Percentiles rank a stretch among this genome's conserved stretches.
phyloP scores from a whole-genome alignment of 2,329 filamentous ascomycete species.

The Fusarium algeriense region DNA sequence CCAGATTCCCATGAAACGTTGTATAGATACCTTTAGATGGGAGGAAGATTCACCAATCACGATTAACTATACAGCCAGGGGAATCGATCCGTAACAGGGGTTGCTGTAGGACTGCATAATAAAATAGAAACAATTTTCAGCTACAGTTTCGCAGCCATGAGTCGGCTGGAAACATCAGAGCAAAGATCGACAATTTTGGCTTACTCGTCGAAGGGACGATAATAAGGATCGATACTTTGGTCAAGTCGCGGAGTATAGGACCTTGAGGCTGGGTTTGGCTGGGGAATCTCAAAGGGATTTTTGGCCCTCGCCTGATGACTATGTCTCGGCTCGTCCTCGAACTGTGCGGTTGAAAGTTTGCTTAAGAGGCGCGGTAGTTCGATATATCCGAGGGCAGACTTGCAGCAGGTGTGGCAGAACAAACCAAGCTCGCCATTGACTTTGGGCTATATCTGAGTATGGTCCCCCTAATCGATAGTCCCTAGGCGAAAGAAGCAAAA shows the following conservation, averaged over 20 bases:
- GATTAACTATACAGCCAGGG: not conserved
- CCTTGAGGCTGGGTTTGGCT: constrained; percentile 11
- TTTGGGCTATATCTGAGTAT: constrained; percentile 8
- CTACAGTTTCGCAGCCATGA: constrained; percentile 9
- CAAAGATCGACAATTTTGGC: constrained; percentile 21
- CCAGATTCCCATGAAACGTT: not conserved
- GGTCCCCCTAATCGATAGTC: not conserved
- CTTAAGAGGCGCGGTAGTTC: constrained; percentile 15
- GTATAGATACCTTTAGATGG: not conserved
- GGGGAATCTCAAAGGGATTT: constrained; percentile 11
- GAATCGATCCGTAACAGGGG: not conserved
- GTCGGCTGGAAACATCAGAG: constrained; percentile 12
- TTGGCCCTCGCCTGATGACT: not conserved
- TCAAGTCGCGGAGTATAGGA: constrained; percentile 10
- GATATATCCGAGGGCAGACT: not conserved
- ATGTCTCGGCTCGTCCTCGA: not conserved
- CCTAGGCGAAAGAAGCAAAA: constrained; percentile 2
- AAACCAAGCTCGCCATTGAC: constrained; percentile 1
- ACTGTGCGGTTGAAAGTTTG: not conserved
- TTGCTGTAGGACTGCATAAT: constrained; percentile 1
- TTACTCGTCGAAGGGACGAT: constrained; percentile 2
- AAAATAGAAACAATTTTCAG: constrained; percentile 23
- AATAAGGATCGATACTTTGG: constrained; percentile 22
- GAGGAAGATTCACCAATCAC: not conserved
- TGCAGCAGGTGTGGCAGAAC: constrained; percentile 3